Evolutionary conservation across 345 rosid species (phyloP).

Genomic region (Raphanus raphanistrum): DNA sequence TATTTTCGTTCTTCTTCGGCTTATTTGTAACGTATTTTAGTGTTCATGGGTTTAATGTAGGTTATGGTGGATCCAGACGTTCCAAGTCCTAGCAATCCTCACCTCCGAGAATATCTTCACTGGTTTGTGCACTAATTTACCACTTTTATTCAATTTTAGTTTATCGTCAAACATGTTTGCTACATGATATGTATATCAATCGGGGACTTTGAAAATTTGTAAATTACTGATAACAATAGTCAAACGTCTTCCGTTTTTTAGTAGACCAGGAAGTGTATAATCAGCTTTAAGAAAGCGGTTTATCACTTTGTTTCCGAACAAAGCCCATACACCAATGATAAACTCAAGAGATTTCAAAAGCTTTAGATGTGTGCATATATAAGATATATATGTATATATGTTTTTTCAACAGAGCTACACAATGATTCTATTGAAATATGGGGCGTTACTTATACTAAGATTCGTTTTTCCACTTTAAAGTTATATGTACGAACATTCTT

Average conservation of each 20-base stretch:
- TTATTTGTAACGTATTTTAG: constrained; percentile 2
- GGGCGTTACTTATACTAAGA: constrained; percentile 14
- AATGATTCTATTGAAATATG: constrained; percentile 8
- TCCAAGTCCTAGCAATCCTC: constrained; percentile 45
- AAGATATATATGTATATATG: not conserved
- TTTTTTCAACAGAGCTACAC: not conserved
- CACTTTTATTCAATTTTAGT: not conserved
- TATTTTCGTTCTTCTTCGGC: not conserved
- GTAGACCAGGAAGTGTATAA: not conserved
- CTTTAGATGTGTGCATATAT: not conserved
- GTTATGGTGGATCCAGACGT: constrained; percentile 49
- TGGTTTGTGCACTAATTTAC: constrained; percentile 27
- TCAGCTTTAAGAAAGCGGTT: not conserved
- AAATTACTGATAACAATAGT: not conserved
- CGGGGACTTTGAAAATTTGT: not conserved
- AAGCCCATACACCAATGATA: not conserved
- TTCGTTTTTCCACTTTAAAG: constrained; percentile 14
- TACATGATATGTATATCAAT: not conserved
- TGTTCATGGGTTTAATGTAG: constrained; percentile 25
- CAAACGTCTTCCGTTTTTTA: not conserved
- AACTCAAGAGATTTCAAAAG: not conserved
- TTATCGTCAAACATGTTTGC: not conserved
- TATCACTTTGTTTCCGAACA: not conserved
- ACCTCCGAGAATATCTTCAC: constrained; percentile 43
- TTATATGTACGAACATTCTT: constrained; percentile 20